Conservation (phyloP, 352 stramenopile genomes). For the Thalassiosira sp. region DNA sequence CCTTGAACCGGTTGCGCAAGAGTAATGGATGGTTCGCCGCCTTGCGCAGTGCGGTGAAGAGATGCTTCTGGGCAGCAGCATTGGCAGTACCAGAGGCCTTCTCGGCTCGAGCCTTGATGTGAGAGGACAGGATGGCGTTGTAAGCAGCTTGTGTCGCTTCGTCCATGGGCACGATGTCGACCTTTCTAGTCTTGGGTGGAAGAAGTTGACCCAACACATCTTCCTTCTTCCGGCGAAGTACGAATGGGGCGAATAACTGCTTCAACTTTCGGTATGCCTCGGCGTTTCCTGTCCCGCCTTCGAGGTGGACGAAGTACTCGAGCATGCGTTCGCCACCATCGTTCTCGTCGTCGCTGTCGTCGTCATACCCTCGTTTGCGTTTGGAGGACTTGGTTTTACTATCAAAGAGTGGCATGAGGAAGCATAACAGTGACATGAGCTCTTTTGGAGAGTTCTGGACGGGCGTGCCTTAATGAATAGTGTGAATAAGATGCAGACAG, state of each 20-base stretch:
- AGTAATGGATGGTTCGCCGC: conserved; percentile 96
- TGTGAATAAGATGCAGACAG: neutral
- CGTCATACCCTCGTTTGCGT: conserved; percentile 29
- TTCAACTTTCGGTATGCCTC: conserved; percentile 76
- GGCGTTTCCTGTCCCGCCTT: conserved; percentile 45
- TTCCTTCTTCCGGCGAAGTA: conserved; percentile 94
- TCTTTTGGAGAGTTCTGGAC: conserved; percentile 79
- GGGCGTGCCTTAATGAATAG: conserved; percentile 32
- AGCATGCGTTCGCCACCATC: conserved; percentile 75
- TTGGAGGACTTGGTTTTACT: conserved; percentile 41
- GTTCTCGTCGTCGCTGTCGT: conserved; percentile 53
- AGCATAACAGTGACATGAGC: conserved; percentile 77
- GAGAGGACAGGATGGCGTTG: conserved; percentile 79
- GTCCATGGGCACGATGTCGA: conserved; percentile 87
- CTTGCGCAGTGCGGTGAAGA: conserved; percentile 96
- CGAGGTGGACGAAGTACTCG: conserved; percentile 77
- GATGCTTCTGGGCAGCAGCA: conserved; percentile 79
- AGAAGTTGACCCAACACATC: conserved; percentile 91
- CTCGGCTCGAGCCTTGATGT: conserved; percentile 57
- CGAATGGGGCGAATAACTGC: conserved; percentile 96
- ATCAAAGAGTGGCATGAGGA: conserved; percentile 81
- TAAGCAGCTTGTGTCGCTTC: conserved; percentile 88
- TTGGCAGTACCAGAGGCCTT: conserved; percentile 31
- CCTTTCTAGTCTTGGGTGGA: conserved; percentile 82
- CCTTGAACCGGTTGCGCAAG: conserved; percentile 86